Base-by-base conservation (phyloP, 306 rosid genomes). In the Vigna mungo region DNA sequence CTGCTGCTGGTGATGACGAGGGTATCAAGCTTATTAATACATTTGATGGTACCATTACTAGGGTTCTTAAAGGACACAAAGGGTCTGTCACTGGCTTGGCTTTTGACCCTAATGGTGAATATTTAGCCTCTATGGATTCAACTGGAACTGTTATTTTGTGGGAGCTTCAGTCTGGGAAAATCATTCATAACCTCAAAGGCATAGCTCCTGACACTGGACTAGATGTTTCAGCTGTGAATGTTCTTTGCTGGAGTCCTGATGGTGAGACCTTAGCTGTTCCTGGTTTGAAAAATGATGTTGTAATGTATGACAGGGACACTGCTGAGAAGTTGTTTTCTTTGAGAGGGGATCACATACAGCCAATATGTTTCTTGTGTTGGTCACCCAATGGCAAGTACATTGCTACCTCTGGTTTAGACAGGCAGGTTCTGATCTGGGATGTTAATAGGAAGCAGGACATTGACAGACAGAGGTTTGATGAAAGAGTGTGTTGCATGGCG, bases 1-100 rank as follows among this genome's bases (percentile, higher is more conserved):
- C 97, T 9, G 98, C 99, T 0, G 97, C 97, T 43, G 99, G 99
- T 39, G 99, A 95, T 68, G 99, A 95, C 54, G 97, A 92, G 56
- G 97, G 99, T 21, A 89, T 95, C 82, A 95, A 95, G 68, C 99
- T 95, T 53, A 87, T 95, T 36, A 95, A 90, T 67, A 95, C 99
- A 25, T 78, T 92, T 43, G 98, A 95, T 76, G 97, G 99, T 32
- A 89, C 99, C 25, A 92, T 95, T 69, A 93, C 99, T 0, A 88
- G 97, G 81, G 99, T 95, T 86, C 86, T 95, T 34, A 95, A 95
- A 83, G 97, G 96, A 14, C 97, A 95, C 48, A 92, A 81, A 84
- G 99, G 96, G 25, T 76, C 96, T 4, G 87, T 95, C 53, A 92
- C 94, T 13, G 86, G 97, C 67, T 74, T 92, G 84, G 91, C 88